Evolutionary conservation across 2,329 filamentous ascomycete genomes (phyloP).

Genomic region (Fusarium nematophilum): DNA sequence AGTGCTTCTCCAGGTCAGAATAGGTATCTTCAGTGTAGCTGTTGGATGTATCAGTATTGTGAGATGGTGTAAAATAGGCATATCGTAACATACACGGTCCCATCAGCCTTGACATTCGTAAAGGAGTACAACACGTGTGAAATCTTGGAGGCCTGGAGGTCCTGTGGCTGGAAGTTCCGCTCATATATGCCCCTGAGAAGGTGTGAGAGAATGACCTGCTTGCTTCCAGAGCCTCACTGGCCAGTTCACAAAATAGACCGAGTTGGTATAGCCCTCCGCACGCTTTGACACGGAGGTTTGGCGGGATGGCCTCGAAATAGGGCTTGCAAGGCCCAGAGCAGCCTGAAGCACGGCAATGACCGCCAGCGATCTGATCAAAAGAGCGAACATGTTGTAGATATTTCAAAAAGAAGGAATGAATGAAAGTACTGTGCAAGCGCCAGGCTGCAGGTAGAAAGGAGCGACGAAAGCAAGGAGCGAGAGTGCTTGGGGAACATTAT

Average conservation of each 20-base stretch:
- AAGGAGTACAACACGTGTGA: slow-evolving; percentile 87
- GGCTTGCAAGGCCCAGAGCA: slow-evolving; percentile 35
- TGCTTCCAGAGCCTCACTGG: slow-evolving; percentile 47
- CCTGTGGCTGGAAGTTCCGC: slow-evolving; percentile 45
- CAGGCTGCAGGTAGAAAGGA: slow-evolving; percentile 25
- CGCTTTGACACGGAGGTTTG: slow-evolving; percentile 31
- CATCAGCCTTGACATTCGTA: slow-evolving; percentile 77
- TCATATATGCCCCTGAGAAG: slow-evolving; percentile 21
- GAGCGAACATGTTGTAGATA: slow-evolving; percentile 39
- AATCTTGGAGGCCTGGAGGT: slow-evolving; percentile 59
- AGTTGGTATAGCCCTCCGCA: slow-evolving; percentile 33
- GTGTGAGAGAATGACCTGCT: slow-evolving; percentile 52
- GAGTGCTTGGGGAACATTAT: slow-evolving; percentile 1
- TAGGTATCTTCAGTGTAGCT: slow-evolving; percentile 75
- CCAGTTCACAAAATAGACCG: slow-evolving; percentile 32
- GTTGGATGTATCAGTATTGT: slow-evolving; percentile 2
- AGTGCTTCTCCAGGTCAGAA: slow-evolving; percentile 80
- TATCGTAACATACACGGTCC: slow-evolving; percentile 70
- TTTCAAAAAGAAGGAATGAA: not conserved
- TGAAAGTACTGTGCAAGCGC: slow-evolving; percentile 25
- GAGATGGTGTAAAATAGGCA: no score
- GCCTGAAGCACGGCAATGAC: slow-evolving; percentile 43
- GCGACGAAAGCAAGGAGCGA: slow-evolving; percentile 16
- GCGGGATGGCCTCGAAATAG: slow-evolving; percentile 15
- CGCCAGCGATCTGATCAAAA: slow-evolving; percentile 42